Base-by-base conservation (phyloP, 1,284 basidiomycete species). In the Austroboletus rostrupii region DNA sequence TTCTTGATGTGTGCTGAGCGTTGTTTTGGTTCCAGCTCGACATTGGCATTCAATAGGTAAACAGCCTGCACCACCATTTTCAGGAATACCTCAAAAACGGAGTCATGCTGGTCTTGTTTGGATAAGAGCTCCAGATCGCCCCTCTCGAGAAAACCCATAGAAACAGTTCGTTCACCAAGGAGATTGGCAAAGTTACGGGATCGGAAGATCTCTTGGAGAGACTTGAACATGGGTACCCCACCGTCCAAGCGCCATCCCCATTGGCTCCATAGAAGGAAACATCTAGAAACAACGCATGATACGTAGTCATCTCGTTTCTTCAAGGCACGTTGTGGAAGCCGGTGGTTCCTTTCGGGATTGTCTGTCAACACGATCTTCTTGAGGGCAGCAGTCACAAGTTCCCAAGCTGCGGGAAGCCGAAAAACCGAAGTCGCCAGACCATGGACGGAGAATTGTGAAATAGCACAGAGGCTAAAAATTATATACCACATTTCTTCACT, bases 111-210 rank as follows among this genome's bases (percentile, higher is more conserved):
- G 20, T 77, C 71, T 44, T 78, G 76, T n/a, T 74, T 67, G 13
- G 72, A 74, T 2, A 91, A 73, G 12, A 83, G 69, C 1, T 68
- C 65, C 60, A 83, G 73, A 59, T 90, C 76, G 48, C 78, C 77
- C 16, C 82, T 63, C 17, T 79, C 73, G 49, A 98, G 75, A 66
- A 96, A 97, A 3, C 72, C 69, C 1, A 94, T 90, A 60, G 88
- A 93, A 54, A 90, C 89, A 45, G 82, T 72, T 19, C 59, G 62
- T 62, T 98, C 94, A 16, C 82, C 81, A 1, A 80, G 76, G 29
- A 97, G 75, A 64, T 92, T 90, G 14, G 82, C 77, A 53, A 93
- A 90, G 48, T 84, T 83, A 23, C 95, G 84, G 43, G 80, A 83
- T 55, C 85, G 83, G 70, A 97, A 94, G 20, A 95, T 80, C 37